Evolutionary conservation across 805 yeast species (phyloP), one percentile per base, ranked within the genome.

Genomic region (Saturnispora sekii): DNA sequence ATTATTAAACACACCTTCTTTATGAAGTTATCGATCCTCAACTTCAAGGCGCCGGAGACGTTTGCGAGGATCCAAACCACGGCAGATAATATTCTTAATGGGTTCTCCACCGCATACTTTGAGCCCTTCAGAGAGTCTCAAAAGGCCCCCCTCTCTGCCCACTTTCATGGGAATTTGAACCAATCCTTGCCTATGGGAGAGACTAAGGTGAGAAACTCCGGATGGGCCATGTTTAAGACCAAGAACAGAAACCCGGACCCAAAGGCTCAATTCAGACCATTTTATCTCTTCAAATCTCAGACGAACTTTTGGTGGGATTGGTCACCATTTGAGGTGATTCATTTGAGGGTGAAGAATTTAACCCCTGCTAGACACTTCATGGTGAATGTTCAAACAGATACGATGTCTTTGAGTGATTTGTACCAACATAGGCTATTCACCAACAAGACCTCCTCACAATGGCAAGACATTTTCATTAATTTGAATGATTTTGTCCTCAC

Each of bases 381-480:
- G 61, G 79, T 86, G 37, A 86, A 86, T 56, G 71, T 86, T 41
- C 95, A 86, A 64, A 81, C 90, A 10, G 86, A 84, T 55, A 77
- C 87, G 1, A 81, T 89, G 30, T 73, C 82, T 48, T 73, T 78
- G 7, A 81, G 90, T 2, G 95, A 86, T 61, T 65, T 86, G 50
- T 86, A 77, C 62, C 95, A 86, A 62, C 95, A 86, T 61, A 64
- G 95, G 17, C 66, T 86, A 50, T 86, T 84, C 38, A 51, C 55
- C 2, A 38, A 43, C 54, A 51, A 75, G 77, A 52, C 73, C 68
- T 35, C 86, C 85, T 4, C 85, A 32, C 38, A 30, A 38, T 85
- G 95, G 95, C 93, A 86, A 58, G 81, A 87, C 1, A 87, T 85
- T 11, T 75, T 81, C 28, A 78, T 86, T 31, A 87, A 93, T 38